Evolutionary conservation across 495 filamentous ascomycete species (phyloP), one percentile per base, ranked within the genome.

Genomic region (Penicillium flavigenum): DNA sequence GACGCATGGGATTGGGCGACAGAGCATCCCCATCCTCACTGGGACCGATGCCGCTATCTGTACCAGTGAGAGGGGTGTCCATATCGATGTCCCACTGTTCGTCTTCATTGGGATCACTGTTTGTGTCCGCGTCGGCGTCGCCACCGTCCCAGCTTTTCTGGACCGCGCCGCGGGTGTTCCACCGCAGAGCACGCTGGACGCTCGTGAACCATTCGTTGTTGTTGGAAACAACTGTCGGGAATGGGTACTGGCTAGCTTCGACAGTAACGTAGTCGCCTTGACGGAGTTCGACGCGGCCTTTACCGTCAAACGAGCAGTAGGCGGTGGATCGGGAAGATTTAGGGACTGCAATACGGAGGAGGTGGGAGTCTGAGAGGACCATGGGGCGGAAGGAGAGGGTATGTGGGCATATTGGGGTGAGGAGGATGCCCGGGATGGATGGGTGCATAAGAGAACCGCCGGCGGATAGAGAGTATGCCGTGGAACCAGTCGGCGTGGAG

Each of bases 401-500:
- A 69, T 98, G 94, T 16, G 94, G 92, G 71, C 94, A 98, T 69
- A 98, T 98, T 0, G 95, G 95, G 3, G 95, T 97, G 47, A 98
- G 85, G 14, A 98, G 89, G 68, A 98, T 97, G 63, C 92, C 94
- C 8, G 94, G 95, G 56, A 98, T 96, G 61, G 96, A 95, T 8
- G 94, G 94, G 68, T 97, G 92, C 57, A 96, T 93, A 27, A 98
- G 86, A 24, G 92, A 93, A 58, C 94, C 94, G 41, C 95, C 94
- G 26, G 95, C 94, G 19, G 92, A 96, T 48, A 98, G 86, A 12
- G 90, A 96, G 67, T 98, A 98, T 12, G 94, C 94, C 6, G 94
- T 98, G 38, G 89, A 93, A 54, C 90, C 91, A 38, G 94, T 98
- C 1, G 94, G 94, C 0, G 94, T 98, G 34, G 90, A 93, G 71